A percentile compares a stretch with the other conserved stretches of the same genome.
Evolutionary conservation across 768 basidiomycete species (phyloP).

Genomic region (Austroboletus festivus): DNA sequence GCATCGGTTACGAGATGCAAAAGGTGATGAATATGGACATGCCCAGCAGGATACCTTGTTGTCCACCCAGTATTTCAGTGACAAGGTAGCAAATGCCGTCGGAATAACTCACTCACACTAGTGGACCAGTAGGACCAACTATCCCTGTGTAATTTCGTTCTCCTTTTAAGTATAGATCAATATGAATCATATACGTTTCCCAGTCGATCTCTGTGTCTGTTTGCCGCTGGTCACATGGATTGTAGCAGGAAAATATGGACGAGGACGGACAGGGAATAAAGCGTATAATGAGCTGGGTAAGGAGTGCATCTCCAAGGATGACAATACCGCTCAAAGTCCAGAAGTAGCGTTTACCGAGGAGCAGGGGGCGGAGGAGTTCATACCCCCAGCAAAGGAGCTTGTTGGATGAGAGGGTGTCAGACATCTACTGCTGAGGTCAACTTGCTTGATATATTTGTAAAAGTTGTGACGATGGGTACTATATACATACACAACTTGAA

Average conservation of each 20-base stretch:
- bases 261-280: slow-evolving; percentile 74
- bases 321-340: slow-evolving; percentile 63
- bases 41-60: slow-evolving; percentile 89
- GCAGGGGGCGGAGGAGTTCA: slow-evolving; percentile 16
- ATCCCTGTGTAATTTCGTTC: slow-evolving; percentile 81
- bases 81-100: not conserved
- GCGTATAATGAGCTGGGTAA: slow-evolving; percentile 77
- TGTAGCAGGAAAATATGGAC: slow-evolving; percentile 3
- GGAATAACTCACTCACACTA: slow-evolving; percentile 60
- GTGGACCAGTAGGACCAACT: slow-evolving; percentile 85
- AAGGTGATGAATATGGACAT: slow-evolving; percentile 76
- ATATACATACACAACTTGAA: too few species aligned
- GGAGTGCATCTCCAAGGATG: slow-evolving; percentile 68
- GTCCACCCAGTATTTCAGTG: not conserved
- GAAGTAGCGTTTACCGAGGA: slow-evolving; percentile 60
- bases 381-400: slow-evolving; percentile 4
- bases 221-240: slow-evolving; percentile 16
- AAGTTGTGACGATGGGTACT: too few species aligned
- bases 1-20: slow-evolving; percentile 62
- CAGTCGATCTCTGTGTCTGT: slow-evolving; percentile 98
- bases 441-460: too few species aligned
- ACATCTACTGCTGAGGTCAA: slow-evolving; percentile 1
- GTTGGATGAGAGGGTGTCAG: not conserved
- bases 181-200: slow-evolving; percentile 92
- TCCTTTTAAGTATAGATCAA: slow-evolving; percentile 72